Percentiles rank a stretch among this genome's conserved stretches.
Evolutionary conservation across 441 rosid species (phyloP).

Genomic region (Aquilaria agallochum): DNA sequence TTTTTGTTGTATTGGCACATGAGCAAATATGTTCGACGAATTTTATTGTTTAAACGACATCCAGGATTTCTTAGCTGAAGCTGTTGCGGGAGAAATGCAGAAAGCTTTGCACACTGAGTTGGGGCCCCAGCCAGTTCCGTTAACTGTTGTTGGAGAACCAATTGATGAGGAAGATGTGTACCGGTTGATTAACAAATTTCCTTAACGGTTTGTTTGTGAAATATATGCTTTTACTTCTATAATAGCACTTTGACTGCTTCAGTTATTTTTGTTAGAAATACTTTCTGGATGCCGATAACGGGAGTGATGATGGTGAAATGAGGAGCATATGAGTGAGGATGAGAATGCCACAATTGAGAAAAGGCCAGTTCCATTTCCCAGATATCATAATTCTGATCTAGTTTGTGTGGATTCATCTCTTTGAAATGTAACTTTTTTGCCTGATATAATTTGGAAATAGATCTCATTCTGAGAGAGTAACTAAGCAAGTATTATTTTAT

Average conservation of each 20-base stretch:
- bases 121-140: conserved; percentile 85
- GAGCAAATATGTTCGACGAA: no score
- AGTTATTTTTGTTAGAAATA: conserved; percentile 37
- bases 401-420: not conserved
- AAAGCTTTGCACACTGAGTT: conserved; percentile 67
- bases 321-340: conserved; percentile 21
- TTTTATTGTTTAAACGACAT: conserved; percentile 6
- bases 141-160: conserved; percentile 52
- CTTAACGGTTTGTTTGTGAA: conserved; percentile 3
- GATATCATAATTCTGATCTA: not conserved
- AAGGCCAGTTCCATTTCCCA: conserved; percentile 29
- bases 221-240: not conserved
- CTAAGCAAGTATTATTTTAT: no score
- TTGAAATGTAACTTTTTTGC: no score
- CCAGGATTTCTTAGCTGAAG: conserved; percentile 81
- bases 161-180: conserved; percentile 72
- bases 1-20: not conserved
- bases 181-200: conserved; percentile 5
- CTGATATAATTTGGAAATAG: no score
- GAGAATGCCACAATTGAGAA: conserved; percentile 34
- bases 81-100: conserved; percentile 91
- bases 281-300: conserved; percentile 68
- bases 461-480: no score
- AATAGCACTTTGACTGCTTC: not conserved
- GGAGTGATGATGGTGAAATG: conserved; percentile 38